phyloP scores from a whole-genome alignment of 768 basidiomycete species.

The Ephemerocybe angulata region DNA sequence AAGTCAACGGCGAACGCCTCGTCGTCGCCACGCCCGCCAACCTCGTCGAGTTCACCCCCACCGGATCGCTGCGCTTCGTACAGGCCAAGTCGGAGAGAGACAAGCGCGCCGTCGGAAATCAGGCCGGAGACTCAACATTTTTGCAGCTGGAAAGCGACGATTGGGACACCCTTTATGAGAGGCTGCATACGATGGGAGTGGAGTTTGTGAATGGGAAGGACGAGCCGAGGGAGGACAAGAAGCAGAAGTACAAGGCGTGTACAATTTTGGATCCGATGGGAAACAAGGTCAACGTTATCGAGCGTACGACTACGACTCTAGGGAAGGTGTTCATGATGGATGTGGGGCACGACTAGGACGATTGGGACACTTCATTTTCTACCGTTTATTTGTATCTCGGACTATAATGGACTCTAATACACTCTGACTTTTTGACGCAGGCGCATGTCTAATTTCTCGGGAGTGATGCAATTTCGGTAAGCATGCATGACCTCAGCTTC shows the following conservation, averaged over 20 bases:
- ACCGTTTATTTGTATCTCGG: background rate
- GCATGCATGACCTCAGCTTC: too few relatives aligned
- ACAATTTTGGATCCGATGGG: conserved; percentile 17
- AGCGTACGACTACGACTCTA: conserved; percentile 16
- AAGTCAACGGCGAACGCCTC: conserved; percentile 17
- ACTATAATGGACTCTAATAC: too few relatives aligned
- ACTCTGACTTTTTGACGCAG: too few relatives aligned
- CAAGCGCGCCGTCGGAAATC: conserved; percentile 17
- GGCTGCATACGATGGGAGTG: conserved; percentile 16
- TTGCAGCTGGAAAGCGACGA: conserved; percentile 17
- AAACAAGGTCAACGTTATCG: conserved; percentile 17
- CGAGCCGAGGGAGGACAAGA: conserved; percentile 14
- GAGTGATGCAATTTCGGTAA: too few relatives aligned
- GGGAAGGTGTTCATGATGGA: conserved; percentile 18
- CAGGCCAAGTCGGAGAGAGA: conserved; percentile 14
- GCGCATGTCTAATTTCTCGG: too few relatives aligned
- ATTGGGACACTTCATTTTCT: too few relatives aligned
- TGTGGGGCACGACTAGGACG: conserved; percentile 6
- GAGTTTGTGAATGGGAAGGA: conserved; percentile 11
- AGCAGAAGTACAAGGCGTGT: conserved; percentile 12
- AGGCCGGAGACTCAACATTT: conserved; percentile 17
- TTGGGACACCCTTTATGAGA: conserved; percentile 15
- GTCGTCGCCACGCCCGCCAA: conserved; percentile 18
- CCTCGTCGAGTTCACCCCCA: conserved; percentile 19
- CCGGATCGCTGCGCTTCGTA: conserved; percentile 13